Evolutionary conservation across 1,284 basidiomycete species (phyloP).

Genomic region (Golubevia pallescens): DNA sequence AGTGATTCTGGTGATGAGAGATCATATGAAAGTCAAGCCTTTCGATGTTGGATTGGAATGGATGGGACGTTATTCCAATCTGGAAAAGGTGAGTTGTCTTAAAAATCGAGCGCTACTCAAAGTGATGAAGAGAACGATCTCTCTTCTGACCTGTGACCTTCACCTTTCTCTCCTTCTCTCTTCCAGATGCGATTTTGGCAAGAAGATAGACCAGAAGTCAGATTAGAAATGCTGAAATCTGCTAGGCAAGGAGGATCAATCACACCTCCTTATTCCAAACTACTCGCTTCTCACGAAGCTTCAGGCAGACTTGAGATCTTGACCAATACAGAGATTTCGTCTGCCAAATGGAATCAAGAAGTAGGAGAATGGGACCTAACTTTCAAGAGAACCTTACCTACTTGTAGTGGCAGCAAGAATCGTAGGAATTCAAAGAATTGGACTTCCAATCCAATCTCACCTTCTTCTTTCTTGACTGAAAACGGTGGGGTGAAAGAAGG

Average conservation of each 20-base stretch:
- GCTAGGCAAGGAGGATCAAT: slow-evolving; percentile 60
- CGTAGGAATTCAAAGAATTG: background rate
- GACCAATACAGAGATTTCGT: slow-evolving; percentile 33
- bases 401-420: slow-evolving; percentile 2
- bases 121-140: slow-evolving; percentile 8
- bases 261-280: slow-evolving; percentile 49
- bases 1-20: slow-evolving; percentile 57
- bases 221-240: slow-evolving; percentile 32
- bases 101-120: slow-evolving; percentile 14
- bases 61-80: slow-evolving; percentile 53
- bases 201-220: slow-evolving; percentile 30
- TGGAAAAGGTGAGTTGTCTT: slow-evolving; percentile 31
- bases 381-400: slow-evolving; percentile 12
- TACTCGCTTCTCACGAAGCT: slow-evolving; percentile 35
- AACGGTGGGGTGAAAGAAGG: background rate
- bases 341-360: slow-evolving; percentile 8
- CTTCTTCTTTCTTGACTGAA: too few species aligned
- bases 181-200: slow-evolving; percentile 61
- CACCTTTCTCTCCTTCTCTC: background rate
- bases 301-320: slow-evolving; percentile 37
- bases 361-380: slow-evolving; percentile 24
- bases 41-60: slow-evolving; percentile 59
- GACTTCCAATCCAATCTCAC: background rate
- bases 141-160: background rate
- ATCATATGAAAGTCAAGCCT: slow-evolving; percentile 59